These are phyloP conservation scores for Ampelomyces quisqualis DNA, from an alignment of 2,329 filamentous ascomycete genomes.

Conservation along the genomic window DNA sequence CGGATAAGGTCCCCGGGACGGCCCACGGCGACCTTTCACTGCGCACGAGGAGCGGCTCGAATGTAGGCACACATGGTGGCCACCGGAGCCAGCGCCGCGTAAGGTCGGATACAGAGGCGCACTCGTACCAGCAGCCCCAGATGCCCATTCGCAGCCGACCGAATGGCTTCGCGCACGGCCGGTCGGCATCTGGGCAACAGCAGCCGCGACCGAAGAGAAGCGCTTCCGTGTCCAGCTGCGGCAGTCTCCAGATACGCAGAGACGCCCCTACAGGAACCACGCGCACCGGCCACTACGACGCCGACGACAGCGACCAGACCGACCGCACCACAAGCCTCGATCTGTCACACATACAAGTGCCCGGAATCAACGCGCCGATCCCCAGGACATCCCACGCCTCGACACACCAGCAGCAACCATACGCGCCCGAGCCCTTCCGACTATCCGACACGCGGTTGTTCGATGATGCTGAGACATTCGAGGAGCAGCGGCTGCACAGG, in stretches of 20 bases:
- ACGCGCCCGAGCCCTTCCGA: constrained; percentile 46
- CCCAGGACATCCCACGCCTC: constrained; percentile 19
- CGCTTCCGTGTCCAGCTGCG: constrained; percentile 40
- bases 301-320: constrained; percentile 34
- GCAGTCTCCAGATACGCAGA: constrained; percentile 38
- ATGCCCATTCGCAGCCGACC: constrained; percentile 31
- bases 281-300: constrained; percentile 22
- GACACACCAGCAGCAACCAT: constrained; percentile 19
- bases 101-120: constrained; percentile 29
- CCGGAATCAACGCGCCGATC: constrained; percentile 41
- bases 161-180: constrained; percentile 21
- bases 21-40: constrained; percentile 23
- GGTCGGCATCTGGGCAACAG: constrained; percentile 22
- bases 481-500: constrained; percentile 31
- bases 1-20: constrained; percentile 53
- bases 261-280: constrained; percentile 13
- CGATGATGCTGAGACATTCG: constrained; percentile 51
- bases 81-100: constrained; percentile 21
- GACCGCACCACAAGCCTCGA: constrained; percentile 33
- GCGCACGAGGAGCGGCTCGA: constrained; percentile 22
- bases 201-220: constrained; percentile 23
- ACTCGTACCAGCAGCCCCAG: constrained; percentile 21
- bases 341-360: constrained; percentile 34
- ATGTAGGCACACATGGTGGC: constrained; percentile 11
- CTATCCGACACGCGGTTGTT: constrained; percentile 55